Base-by-base conservation (phyloP, 2,329 filamentous ascomycete species). In the Stachybotrys chlorohalonatus region DNA sequence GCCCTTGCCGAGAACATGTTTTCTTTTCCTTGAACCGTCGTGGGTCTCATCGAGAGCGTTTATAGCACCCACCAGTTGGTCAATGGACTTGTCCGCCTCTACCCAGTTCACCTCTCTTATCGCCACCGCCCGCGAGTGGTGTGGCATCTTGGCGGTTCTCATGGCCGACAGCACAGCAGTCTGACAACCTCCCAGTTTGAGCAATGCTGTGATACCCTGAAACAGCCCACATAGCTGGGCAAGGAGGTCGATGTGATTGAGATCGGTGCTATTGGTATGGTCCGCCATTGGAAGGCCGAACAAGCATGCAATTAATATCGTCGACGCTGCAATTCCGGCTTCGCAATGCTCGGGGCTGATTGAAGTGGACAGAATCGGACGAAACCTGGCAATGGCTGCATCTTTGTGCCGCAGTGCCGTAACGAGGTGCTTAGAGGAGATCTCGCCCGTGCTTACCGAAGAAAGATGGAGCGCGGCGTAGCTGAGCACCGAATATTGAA, bases 401-500 rank as follows among this genome's bases (percentile, higher is more conserved):
- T 46, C 52, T 24, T 58, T 58, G 50, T 58, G 56, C 13, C 31
- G 30, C 36, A 58, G 39, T n/a, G 56, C 56, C 13, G 31, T 17
- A 31, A 39, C 31, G 7, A 58, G 53, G 15, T 36, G 51, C 52
- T 55, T 51, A 6, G 39, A 16, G 17, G 52, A 52, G 9, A 32
- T 8, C 9, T n/a, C 36, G 50, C 36, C 31, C 36, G 15, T 30
- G 13, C 9, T 8, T 7, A 31, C 50, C 30, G 54, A 56, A 7
- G 56, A 52, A 1, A 58, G 54, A 45, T 58, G 56, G 17, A 58
- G 47, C 16, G 54, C 56, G 9, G 56, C 54, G 52, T 52, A 58
- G 50, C 52, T 49, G 24, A 58, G 52, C 1, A 56, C 42, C 17
- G 54, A 49, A 31, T 56, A 49, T 7, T 48, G 51, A 13, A 58